Evolutionary conservation across 2,329 filamentous ascomycete genomes (phyloP), one percentile per base, ranked within the genome.

Genomic region (Colletotrichum higginsianum): DNA sequence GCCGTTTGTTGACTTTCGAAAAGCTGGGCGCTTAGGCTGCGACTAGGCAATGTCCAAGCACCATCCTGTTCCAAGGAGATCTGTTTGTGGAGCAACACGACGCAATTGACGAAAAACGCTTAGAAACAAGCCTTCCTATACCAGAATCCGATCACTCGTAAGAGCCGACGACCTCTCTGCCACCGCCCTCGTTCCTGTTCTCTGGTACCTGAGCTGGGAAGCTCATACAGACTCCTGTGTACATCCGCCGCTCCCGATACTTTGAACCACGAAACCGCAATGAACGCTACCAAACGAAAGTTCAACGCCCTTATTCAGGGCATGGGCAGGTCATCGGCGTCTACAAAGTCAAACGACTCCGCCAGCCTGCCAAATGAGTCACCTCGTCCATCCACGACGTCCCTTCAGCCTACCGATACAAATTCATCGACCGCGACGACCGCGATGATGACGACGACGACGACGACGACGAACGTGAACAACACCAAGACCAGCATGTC

Each of bases 281-380:
- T 95, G 85, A 93, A 93, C 79, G 89, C 92, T 30, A 94, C 92
- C n/a, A 96, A 95, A 84, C 89, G 93, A 76, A 95, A 95, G 82
- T 95, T 95, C 84, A 93, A 95, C 81, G 88, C 89, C 77, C 86
- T 95, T 18, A 85, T 95, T 38, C 92, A 94, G 78, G 86, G 89
- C 75, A 86, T 92, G 76, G 89, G 89, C 77, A 47, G 74, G 46
- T 68, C 72, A 38, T 64, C 76, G 56, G 60, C 71, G 44, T 73
- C 73, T 65, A 62, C 76, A 8, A 74, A 76, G 44, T 66, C 75
- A 4, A 49, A 68, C 30, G 68, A 71, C 21, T 67, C 58, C 16
- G 49, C 46, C 38, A 72, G 69, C 13, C 40, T 64, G 35, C 58
- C 66, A 21, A n/a, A 50, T 49, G 60, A 73, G 47, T 73, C 77